Evolutionary conservation across 768 basidiomycete species (phyloP).

Genomic region (Auricularia auricula-judae): DNA sequence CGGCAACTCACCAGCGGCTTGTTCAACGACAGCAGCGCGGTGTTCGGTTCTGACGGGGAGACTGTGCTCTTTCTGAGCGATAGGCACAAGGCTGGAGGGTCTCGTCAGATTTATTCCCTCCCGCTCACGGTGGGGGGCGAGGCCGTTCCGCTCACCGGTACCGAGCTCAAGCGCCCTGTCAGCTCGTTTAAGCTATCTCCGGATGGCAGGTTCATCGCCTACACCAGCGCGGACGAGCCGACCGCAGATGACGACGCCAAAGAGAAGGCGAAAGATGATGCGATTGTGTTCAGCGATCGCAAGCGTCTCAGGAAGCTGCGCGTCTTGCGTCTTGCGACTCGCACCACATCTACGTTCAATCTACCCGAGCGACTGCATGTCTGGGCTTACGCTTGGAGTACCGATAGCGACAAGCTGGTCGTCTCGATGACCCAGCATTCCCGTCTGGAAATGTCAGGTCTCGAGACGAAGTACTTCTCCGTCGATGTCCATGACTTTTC

Average conservation of each 20-base stretch:
- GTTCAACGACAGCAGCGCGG: slow-evolving; percentile 3
- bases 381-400: background rate
- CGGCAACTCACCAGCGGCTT: slow-evolving; percentile 6
- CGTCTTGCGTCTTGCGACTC: background rate
- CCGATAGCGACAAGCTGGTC: slow-evolving; percentile 1
- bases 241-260: slow-evolving; percentile 8
- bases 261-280: slow-evolving; percentile 8
- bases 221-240: slow-evolving; percentile 4
- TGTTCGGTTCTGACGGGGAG: slow-evolving; percentile 2
- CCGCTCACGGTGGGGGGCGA: slow-evolving; percentile 2
- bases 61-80: slow-evolving; percentile 7
- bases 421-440: background rate
- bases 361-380: slow-evolving; percentile 1
- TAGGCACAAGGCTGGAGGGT: slow-evolving; percentile 2
- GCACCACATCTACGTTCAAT: background rate
- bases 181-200: slow-evolving; percentile 4
- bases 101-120: slow-evolving; percentile 3
- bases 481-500: background rate
- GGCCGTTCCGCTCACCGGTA: slow-evolving; percentile 1
- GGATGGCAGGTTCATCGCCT: slow-evolving; percentile 10
- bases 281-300: slow-evolving; percentile 7
- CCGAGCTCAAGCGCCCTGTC: background rate
- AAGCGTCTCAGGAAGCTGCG: background rate
- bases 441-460: background rate
- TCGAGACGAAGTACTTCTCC: background rate